phyloP scores from a whole-genome alignment of 768 basidiomycete genomes.

The Pulveroboletus frians region DNA sequence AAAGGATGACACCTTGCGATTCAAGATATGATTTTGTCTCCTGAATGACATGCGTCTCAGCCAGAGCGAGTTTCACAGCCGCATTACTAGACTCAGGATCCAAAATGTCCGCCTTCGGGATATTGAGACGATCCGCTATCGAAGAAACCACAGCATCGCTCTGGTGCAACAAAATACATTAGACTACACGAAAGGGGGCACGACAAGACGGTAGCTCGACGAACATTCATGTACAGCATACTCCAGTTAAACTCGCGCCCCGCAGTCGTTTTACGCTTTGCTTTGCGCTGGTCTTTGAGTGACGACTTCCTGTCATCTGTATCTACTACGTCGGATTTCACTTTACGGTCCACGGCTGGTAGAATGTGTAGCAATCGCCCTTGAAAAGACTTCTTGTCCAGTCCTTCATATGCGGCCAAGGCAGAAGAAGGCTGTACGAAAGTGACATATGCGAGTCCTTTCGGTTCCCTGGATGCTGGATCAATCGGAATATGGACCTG shows the following conservation, averaged over 20 bases:
- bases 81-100: constrained; percentile 77
- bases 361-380: constrained; percentile 89
- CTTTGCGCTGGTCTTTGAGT: constrained; percentile 54
- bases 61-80: constrained; percentile 92
- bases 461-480: constrained; percentile 39
- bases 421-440: constrained; percentile 45
- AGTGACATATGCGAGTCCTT: constrained; percentile 61
- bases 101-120: constrained; percentile 83
- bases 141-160: constrained; percentile 91
- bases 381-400: constrained; percentile 86
- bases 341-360: constrained; percentile 68
- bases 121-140: constrained; percentile 81
- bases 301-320: constrained; percentile 41
- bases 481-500: constrained; percentile 59
- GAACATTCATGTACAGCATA: constrained; percentile 95
- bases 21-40: constrained; percentile 93
- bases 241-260: constrained; percentile 89
- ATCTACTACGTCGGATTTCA: constrained; percentile 40
- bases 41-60: constrained; percentile 93
- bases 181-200: constrained; percentile 12
- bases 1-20: constrained; percentile 61
- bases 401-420: constrained; percentile 63
- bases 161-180: constrained; percentile 39
- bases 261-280: constrained; percentile 60
- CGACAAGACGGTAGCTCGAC: constrained; percentile 33